Conservation (phyloP, 192 early-diverging fungal genomes). For the Mortierella claussenii region DNA sequence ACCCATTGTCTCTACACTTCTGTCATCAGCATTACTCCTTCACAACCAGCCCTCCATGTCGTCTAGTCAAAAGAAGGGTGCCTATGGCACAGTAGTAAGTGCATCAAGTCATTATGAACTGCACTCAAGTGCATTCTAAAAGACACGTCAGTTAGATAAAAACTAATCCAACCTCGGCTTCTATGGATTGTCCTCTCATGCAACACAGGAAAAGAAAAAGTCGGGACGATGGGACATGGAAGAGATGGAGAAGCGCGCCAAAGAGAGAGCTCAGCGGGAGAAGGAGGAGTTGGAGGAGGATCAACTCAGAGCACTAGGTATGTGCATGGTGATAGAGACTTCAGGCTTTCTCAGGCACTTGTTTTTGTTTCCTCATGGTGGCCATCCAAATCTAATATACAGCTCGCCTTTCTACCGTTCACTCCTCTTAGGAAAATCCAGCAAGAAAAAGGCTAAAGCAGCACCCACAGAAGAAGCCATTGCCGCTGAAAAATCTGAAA, state of each 20-base stretch:
- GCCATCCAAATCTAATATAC: not conserved
- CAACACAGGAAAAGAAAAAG: slow-evolving; percentile 39
- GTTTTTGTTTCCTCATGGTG: not conserved
- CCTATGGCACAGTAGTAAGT: slow-evolving; percentile 46
- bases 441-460: slow-evolving; percentile 38
- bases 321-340: not conserved
- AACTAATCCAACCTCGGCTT: too few relatives aligned
- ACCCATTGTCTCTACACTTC: too few relatives aligned
- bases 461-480: slow-evolving; percentile 63
- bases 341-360: slow-evolving; percentile 1
- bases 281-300: slow-evolving; percentile 59
- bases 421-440: slow-evolving; percentile 35
- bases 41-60: too few relatives aligned
- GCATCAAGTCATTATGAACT: too few relatives aligned
- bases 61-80: slow-evolving; percentile 38
- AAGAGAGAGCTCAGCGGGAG: slow-evolving; percentile 64
- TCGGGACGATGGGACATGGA: slow-evolving; percentile 73
- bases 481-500: slow-evolving; percentile 56
- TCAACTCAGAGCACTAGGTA: slow-evolving; percentile 66
- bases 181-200: too few relatives aligned
- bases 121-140: too few relatives aligned
- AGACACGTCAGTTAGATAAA: too few relatives aligned
- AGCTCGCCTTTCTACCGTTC: not conserved
- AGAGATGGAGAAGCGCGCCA: slow-evolving; percentile 74
- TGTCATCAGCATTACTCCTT: too few relatives aligned